Evolutionary conservation across 192 early-diverging fungal species (phyloP), one percentile per base, ranked within the genome.

Genomic region (Backusella liffmaniae): DNA sequence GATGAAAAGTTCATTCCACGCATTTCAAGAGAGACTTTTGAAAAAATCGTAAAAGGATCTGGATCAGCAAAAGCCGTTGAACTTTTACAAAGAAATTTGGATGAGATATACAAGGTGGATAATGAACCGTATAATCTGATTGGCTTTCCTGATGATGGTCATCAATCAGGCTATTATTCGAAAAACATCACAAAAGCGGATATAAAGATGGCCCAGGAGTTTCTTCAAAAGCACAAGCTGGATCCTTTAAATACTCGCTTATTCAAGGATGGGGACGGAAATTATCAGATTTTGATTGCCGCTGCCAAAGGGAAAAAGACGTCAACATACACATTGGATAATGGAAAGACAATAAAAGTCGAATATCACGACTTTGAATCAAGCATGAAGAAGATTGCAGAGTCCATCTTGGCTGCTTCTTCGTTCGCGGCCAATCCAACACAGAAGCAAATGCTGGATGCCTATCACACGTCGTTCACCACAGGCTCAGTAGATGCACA

Each of bases 1-100:
- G 88, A 90, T 76, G 86, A 83, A 53, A 90, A 90, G 80, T 87
- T 90, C 77, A 76, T 90, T 29, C 89, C 89, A 18, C 81, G 88
- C 15, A 39, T 87, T 5, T 51, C 80, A 7, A 71, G 30, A 2
- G 70, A 70, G 21, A 80, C 86, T 5, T 88, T 90, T 56, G 77
- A 75, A 21, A 51, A 35, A 30, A 80, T 90, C 21, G 84, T 90
- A 3, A 73, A 73, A 4, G 86, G 80, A 4, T 70, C 72, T n/a
- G 81, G 73, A 5, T 42, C 62, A 16, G 15, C 29, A 12, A 66
- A 73, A n/a, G 86, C 83, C 10, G 21, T 74, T 7, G 42, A 30
- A 21, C 69, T 82, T 10, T 90, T 77, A 37, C 35, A 68, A 15
- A 36, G 72, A 16, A 66, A 79, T n/a, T 66, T 71, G 21, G 80